phyloP scores from a whole-genome alignment of 1,284 basidiomycete species.

The Bondarzewia mesenterica region DNA sequence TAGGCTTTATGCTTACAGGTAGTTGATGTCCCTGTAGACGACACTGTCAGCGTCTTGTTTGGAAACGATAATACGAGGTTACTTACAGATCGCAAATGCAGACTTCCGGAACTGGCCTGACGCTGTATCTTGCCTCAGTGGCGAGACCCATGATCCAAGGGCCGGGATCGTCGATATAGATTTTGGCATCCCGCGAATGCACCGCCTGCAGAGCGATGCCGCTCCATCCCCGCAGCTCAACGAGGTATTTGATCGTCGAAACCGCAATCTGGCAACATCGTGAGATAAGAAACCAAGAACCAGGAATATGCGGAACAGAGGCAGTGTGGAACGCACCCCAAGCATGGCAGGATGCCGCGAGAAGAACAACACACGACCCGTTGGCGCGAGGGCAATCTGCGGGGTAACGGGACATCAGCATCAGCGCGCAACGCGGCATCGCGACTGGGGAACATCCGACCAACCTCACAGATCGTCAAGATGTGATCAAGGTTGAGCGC shows the following conservation, averaged over 20 bases:
- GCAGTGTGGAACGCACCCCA: slow-evolving; percentile 36
- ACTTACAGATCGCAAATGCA: slow-evolving; percentile 86
- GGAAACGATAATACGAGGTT: slow-evolving; percentile 3
- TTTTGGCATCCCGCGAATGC: slow-evolving; percentile 85
- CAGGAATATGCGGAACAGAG: neutral
- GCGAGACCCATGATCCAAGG: slow-evolving; percentile 93
- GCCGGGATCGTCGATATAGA: slow-evolving; percentile 81
- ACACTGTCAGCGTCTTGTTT: neutral
- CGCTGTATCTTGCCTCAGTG: slow-evolving; percentile 77
- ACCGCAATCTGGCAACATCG: slow-evolving; percentile 77
- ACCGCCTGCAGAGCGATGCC: slow-evolving; percentile 82
- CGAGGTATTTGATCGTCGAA: slow-evolving; percentile 83
- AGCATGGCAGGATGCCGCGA: slow-evolving; percentile 90
- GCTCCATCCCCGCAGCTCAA: slow-evolving; percentile 91
- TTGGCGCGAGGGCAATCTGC: slow-evolving; percentile 87
- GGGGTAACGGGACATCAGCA: slow-evolving; percentile 1
- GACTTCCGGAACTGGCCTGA: slow-evolving; percentile 72
- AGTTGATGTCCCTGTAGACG: slow-evolving; percentile 76
- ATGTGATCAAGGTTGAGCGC: slow-evolving; percentile 92
- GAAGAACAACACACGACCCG: slow-evolving; percentile 85
- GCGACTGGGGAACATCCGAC: slow-evolving; percentile 10
- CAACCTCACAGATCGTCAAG: slow-evolving; percentile 85
- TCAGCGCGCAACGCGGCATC: neutral
- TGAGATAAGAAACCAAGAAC: neutral
- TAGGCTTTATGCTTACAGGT: slow-evolving; percentile 36